Evolutionary conservation across 257 asterid genomes (phyloP).

Genomic region (Capsicum rhomboideum): DNA sequence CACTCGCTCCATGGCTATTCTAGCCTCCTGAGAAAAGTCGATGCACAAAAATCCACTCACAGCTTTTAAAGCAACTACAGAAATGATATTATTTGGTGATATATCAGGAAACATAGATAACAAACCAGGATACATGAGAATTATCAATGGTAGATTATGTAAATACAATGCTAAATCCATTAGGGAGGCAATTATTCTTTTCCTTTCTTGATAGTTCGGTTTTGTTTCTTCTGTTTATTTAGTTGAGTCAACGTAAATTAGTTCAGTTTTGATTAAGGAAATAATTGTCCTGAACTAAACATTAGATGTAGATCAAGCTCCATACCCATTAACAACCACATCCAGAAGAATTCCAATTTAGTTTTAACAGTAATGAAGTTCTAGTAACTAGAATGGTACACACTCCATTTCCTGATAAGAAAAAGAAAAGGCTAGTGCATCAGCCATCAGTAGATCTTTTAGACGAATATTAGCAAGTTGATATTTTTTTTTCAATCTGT

Average conservation of each 20-base stretch:
- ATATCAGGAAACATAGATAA: not conserved
- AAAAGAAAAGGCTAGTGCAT: not conserved
- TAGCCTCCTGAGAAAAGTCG: slow-evolving; percentile 56
- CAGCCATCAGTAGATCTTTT: not conserved
- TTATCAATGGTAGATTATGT: not conserved
- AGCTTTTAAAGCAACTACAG: not conserved
- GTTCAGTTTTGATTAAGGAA: not conserved
- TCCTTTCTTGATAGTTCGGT: not conserved
- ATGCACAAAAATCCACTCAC: not conserved
- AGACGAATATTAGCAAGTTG: not conserved
- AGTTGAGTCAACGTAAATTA: not conserved
- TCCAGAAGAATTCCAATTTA: not conserved
- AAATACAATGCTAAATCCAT: not conserved
- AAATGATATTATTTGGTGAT: not conserved
- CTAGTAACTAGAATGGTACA: not conserved
- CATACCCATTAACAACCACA: not conserved
- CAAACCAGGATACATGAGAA: not conserved
- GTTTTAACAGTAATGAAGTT: not conserved
- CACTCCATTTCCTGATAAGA: not conserved
- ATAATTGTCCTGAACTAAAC: not conserved
- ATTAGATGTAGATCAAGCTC: not conserved
- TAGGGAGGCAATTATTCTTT: not conserved
- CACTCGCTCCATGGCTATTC: slow-evolving; percentile 71
- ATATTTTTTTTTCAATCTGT: not conserved
- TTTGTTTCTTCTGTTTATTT: not conserved